A percentile compares a stretch with the other conserved stretches of the same genome.
phyloP scores from a whole-genome alignment of 768 basidiomycete genomes.

The Mrakia gelida region DNA sequence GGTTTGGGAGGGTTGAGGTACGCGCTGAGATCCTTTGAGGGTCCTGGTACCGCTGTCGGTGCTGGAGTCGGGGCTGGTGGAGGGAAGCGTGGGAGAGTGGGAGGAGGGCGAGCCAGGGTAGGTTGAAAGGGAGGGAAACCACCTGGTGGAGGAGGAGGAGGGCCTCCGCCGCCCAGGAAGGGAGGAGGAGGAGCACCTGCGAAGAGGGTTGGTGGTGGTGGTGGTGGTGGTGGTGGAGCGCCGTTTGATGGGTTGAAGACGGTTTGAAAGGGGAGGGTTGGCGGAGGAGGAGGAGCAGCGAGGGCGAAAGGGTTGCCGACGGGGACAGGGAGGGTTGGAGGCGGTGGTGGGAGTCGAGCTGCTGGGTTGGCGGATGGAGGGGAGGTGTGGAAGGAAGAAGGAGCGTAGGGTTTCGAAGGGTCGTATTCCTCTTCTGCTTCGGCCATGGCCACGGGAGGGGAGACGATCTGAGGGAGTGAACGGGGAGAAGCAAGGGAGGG shows the following conservation, averaged over 20 bases:
- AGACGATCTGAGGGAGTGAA: not conserved
- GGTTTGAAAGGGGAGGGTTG: not conserved
- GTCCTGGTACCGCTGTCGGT: not conserved
- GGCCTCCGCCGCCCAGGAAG: not conserved
- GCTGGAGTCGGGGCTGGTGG: not conserved
- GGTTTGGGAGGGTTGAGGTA: not conserved
- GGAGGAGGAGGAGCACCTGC: conserved; percentile 10
- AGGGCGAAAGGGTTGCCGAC: not conserved
- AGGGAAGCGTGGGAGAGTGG: not conserved
- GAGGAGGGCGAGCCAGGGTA: not conserved
- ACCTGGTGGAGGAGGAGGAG: not conserved
- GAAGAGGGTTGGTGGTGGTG: conserved; percentile 21
- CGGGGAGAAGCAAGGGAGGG: not conserved
- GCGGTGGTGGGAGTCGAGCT: conserved; percentile 7
- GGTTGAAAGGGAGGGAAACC: not conserved
- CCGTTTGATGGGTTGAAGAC: not conserved
- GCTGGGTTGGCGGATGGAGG: not conserved
- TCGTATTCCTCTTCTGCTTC: conserved; percentile 28
- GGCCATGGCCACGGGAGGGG: not conserved
- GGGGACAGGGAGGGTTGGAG: conserved; percentile 12
- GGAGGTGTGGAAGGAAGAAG: not conserved
- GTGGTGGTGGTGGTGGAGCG: not conserved
- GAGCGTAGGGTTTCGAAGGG: conserved; percentile 19
- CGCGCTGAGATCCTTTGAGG: not conserved
- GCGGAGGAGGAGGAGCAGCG: not conserved